Evolutionary conservation across 2,329 filamentous ascomycete genomes (phyloP).

Genomic region (Verticillium nonalfalfae): DNA sequence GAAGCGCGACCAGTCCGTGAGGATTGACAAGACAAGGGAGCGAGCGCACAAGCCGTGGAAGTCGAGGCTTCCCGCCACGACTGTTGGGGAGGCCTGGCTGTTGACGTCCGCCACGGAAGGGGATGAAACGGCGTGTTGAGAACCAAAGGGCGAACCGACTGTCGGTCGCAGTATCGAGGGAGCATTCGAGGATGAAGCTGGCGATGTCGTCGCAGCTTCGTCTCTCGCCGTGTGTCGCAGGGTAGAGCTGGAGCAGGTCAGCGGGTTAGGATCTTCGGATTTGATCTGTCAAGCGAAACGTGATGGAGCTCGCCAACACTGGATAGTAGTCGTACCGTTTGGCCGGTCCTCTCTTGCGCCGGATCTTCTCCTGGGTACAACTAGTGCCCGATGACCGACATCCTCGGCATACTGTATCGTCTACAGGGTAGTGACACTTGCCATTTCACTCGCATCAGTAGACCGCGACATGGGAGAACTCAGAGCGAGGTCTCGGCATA

Average conservation of each 20-base stretch:
- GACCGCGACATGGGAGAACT: not conserved
- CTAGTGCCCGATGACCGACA: conserved; percentile 15
- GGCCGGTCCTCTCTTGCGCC: conserved; percentile 18
- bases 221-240: conserved; percentile 1
- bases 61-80: conserved; percentile 1
- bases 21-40: conserved; percentile 13
- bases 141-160: not conserved
- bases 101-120: not conserved
- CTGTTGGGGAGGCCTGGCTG: not conserved
- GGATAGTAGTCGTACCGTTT: conserved; percentile 11
- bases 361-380: conserved; percentile 18
- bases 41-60: conserved; percentile 1
- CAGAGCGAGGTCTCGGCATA: not conserved
- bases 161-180: not conserved
- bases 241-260: not conserved
- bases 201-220: not conserved
- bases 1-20: conserved; percentile 26
- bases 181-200: not conserved
- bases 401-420: conserved; percentile 11
- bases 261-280: too few species aligned
- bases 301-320: not conserved
- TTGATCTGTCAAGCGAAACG: too few species aligned
- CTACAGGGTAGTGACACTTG: conserved; percentile 13
- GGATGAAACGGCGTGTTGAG: not conserved
- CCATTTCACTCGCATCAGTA: not conserved